Percentiles rank a stretch among this genome's conserved stretches.
Evolutionary conservation across 2,329 filamentous ascomycete species (phyloP).

Genomic region (Apiospora malaysiana): DNA sequence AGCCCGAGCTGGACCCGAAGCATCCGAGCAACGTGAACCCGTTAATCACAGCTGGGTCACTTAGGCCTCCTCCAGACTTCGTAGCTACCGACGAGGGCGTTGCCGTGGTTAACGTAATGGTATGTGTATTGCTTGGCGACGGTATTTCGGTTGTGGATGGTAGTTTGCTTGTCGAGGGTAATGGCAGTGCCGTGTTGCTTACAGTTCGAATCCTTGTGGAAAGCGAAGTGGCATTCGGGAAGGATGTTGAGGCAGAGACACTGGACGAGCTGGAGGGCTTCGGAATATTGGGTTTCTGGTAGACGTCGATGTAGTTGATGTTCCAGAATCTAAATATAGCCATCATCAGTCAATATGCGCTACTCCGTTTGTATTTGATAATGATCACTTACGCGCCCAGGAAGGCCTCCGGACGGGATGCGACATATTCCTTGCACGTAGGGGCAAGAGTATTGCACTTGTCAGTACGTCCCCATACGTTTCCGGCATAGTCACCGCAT

Average conservation of each 20-base stretch:
- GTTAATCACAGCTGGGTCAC: conserved; percentile 29
- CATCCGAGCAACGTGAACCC: conserved; percentile 41
- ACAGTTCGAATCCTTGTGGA: conserved; percentile 23
- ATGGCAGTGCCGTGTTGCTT: neutral
- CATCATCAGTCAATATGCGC: neutral
- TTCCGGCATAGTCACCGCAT: conserved; percentile 18
- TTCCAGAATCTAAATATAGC: conserved; percentile 51
- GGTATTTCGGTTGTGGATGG: too few relatives aligned
- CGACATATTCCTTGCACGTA: conserved; percentile 55
- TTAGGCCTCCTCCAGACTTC: conserved; percentile 25
- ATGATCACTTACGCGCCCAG: conserved; percentile 40
- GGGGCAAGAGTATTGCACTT: conserved; percentile 47
- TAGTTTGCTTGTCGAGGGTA: too few relatives aligned
- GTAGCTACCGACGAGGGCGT: conserved; percentile 32
- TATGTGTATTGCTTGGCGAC: neutral
- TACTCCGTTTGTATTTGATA: neutral
- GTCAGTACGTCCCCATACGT: conserved; percentile 46
- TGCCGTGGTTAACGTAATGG: conserved; percentile 33
- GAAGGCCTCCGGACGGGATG: conserved; percentile 50
- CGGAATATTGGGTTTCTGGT: conserved; percentile 33
- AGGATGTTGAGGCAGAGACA: neutral
- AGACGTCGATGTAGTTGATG: conserved; percentile 60
- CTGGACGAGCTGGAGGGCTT: neutral
- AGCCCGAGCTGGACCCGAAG: conserved; percentile 46
- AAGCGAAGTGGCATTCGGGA: neutral